Base-by-base conservation (phyloP, 495 filamentous ascomycete genomes). In the Hyaloscypha hepaticicola region DNA sequence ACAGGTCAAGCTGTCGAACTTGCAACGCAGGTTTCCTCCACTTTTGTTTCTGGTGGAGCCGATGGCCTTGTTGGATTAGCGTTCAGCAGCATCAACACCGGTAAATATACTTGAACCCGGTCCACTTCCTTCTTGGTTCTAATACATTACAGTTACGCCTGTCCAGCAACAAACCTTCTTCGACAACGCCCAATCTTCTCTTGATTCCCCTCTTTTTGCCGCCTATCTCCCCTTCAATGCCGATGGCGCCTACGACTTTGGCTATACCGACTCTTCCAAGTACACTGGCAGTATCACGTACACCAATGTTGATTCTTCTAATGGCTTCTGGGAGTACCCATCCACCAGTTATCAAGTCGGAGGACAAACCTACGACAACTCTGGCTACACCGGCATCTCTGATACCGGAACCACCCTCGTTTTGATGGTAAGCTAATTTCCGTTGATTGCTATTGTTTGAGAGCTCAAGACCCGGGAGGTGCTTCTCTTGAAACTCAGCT, bases 11-110 rank as follows among this genome's bases (percentile, higher is more conserved):
- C 86, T 14, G 81, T 96, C 52, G 90, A 92, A 68, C 74, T 93
- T 25, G 88, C 91, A 6, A 84, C 78, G 1, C 72, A 75, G 0
- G 83, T 94, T 29, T 88, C 89, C 31, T 66, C 72, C 8, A 80
- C 83, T 7, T 93, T 96, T 72, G 69, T 84, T 27, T 85, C 89
- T 66, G 82, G 77, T 11, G 66, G 76, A 48, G 85, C 80, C 58
- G 87, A 91, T 69, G 91, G 91, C n/a, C 80, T 96, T 3, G 77
- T 95, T 26, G 91, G 91, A 28, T 82, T 95, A 25, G 89, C 85
- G 19, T 96, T 93, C 74, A 86, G 83, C 67, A 79, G 76, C 22
- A 81, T 94, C 76, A 96, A 93, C 78, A 88, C 84, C 31, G 85
- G 64, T 66, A 52, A 12, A 28, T 48, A 24, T 73, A 78, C 59